A percentile compares a stretch with the other conserved stretches of the same genome.
Evolutionary conservation across 2,329 filamentous ascomycete genomes (phyloP).

Genomic region (Colletotrichum sp.): DNA sequence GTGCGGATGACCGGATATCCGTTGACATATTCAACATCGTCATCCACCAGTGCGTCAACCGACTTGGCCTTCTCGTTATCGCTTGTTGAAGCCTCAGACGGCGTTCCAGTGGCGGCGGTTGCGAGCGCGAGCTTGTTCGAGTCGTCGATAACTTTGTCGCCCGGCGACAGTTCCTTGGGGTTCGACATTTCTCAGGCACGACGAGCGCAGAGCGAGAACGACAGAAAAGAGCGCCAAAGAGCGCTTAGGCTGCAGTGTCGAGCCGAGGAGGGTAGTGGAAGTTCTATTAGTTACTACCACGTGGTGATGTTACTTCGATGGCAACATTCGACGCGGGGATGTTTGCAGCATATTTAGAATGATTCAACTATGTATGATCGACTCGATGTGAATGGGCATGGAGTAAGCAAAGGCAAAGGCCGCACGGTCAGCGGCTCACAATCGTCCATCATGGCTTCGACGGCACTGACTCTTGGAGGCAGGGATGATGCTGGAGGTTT

Average conservation of each 20-base stretch:
- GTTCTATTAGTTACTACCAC: neutral
- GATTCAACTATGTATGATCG: neutral
- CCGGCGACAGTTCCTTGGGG: neutral
- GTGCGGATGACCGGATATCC: slow-evolving; percentile 17
- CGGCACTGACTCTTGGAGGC: neutral
- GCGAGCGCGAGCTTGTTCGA: neutral
- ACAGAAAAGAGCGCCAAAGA: neutral
- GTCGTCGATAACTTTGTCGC: neutral
- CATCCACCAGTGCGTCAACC: neutral
- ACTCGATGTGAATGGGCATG: neutral
- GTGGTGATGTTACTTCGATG: neutral
- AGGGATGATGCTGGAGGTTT: neutral
- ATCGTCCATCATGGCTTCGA: neutral
- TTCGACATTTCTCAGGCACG: neutral
- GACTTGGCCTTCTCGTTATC: neutral
- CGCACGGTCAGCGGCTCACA: neutral
- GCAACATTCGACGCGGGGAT: neutral
- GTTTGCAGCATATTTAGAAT: neutral
- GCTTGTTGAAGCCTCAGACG: neutral
- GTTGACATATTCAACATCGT: neutral
- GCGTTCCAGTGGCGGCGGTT: neutral
- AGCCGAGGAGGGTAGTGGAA: neutral
- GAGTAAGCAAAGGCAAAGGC: neutral
- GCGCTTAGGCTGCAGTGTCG: rapidly evolving
- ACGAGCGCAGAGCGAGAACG: neutral